Evolutionary conservation across 176 grass and related monocot species (phyloP), one percentile per base, ranked within the genome.

Genomic region (Bothriochloa decipiens): DNA sequence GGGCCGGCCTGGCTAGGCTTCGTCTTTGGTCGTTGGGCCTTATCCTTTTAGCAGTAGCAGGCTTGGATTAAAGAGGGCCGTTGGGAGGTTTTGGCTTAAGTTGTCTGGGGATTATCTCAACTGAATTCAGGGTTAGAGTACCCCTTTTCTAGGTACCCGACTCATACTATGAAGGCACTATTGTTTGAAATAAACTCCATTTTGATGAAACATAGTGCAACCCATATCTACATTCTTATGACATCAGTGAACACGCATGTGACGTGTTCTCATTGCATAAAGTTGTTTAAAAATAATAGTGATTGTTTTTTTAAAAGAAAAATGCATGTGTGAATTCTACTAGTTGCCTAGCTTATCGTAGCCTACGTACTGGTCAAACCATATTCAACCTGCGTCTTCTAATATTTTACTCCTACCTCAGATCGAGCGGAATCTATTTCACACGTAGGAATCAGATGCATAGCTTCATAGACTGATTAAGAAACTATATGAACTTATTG

Each of bases 331-430:
- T 45, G 25, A 12, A 22, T 53, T 45, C 25, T 17, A 9, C 41
- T 26, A 62, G 13, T 12, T 11, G 15, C 37, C 8, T 60, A 23
- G 57, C 57, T 23, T 60, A 8, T 60, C 1, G 3, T 23, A 60
- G 22, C 55, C 55, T 79, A 50, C 8, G 32, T 58, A 6, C 35
- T 78, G 55, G 84, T 90, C 84, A 90, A 70, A 82, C 46, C 11
- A 50, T 13, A 74, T 90, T 90, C 88, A 90, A 86, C 61, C 23
- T 43, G 2, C 62, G 16, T 68, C 37, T 60, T 60, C 57, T 60
- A 78, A 42, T 64, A 46, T 90, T 74, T 74, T 78, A 90, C 52
- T 57, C 7, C 18, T 22, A 15, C 83, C 73, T 72, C 77, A 42
- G 40, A 8, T 36, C 4, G 16, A 11, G 2, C 5, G 5, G 52